Percentiles rank a stretch among this genome's conserved stretches.
phyloP scores from a whole-genome alignment of 2,329 filamentous ascomycete species.

The Mollisia scopiformis region DNA sequence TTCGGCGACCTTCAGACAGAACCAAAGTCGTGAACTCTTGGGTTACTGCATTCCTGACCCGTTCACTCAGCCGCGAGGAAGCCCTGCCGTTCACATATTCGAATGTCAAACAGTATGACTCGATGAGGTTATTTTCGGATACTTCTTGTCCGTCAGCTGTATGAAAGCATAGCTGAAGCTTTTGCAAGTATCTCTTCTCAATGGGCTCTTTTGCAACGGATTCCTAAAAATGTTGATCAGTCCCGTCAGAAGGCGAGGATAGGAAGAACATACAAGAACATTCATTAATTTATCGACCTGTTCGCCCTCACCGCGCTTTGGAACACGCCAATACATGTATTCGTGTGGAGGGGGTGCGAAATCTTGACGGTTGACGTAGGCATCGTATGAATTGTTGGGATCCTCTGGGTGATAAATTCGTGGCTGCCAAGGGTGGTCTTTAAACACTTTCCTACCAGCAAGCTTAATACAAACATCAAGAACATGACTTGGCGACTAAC shows the following conservation, averaged over 20 bases:
- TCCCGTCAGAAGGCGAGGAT: background rate
- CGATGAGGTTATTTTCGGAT: slow-evolving; percentile 21
- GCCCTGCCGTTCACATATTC: slow-evolving; percentile 19
- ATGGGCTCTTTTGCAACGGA: slow-evolving; percentile 27
- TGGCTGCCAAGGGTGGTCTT: background rate
- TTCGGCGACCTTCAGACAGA: background rate
- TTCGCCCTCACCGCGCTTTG: slow-evolving; percentile 19
- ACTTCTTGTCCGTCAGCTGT: slow-evolving; percentile 14
- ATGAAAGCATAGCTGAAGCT: slow-evolving; percentile 31
- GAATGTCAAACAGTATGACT: slow-evolving; percentile 30
- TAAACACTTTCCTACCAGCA: background rate
- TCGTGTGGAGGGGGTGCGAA: background rate
- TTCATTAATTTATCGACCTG: slow-evolving; percentile 30
- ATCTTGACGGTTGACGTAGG: slow-evolving; percentile 18
- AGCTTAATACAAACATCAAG: background rate
- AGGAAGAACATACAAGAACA: slow-evolving; percentile 31
- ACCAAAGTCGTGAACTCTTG: background rate
- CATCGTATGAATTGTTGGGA: slow-evolving; percentile 23
- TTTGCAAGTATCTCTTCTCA: slow-evolving; percentile 24
- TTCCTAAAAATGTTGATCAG: slow-evolving; percentile 23
- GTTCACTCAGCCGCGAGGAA: background rate
- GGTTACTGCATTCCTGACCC: slow-evolving; percentile 1
- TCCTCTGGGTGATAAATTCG: slow-evolving; percentile 24
- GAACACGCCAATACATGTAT: slow-evolving; percentile 18
- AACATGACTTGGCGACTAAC: background rate